Percentiles rank a stretch among this genome's conserved stretches.
Conservation (phyloP, 2,329 filamentous ascomycete genomes). For the Myriosclerotinia duriaeana region DNA sequence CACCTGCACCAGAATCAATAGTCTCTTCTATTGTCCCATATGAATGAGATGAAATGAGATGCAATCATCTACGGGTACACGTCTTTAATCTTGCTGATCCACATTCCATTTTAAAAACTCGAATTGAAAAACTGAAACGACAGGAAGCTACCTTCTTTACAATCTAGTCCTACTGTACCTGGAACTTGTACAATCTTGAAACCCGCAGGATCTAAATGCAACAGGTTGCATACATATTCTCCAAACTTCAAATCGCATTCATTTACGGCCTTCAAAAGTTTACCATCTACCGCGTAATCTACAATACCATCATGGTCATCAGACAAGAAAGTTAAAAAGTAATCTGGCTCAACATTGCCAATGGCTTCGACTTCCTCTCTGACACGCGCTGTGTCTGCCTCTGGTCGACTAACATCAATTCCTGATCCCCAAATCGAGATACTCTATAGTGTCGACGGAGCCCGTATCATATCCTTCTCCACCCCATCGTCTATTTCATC, state of each 20-base stretch:
- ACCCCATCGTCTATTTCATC: constrained; percentile 26
- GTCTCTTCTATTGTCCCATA: constrained; percentile 1
- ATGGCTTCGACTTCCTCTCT: constrained; percentile 32
- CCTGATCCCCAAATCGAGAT: constrained; percentile 40
- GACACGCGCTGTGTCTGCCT: constrained; percentile 31
- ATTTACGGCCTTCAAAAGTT: background rate
- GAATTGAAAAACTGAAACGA: background rate
- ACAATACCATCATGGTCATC: constrained; percentile 23
- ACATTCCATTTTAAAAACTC: background rate
- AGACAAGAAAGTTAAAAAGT: background rate
- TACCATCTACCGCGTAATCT: background rate
- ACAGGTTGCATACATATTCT: background rate
- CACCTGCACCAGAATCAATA: background rate
- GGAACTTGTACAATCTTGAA: background rate
- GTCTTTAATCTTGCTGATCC: background rate
- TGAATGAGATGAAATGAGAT: background rate
- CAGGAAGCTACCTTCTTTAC: background rate
- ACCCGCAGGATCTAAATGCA: background rate
- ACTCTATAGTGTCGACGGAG: constrained; percentile 38
- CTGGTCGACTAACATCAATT: constrained; percentile 26
- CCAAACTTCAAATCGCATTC: background rate
- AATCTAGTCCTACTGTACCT: background rate
- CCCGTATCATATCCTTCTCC: constrained; percentile 56
- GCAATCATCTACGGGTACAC: background rate
- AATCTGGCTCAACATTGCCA: constrained; percentile 13